Conservation (phyloP, 2,329 filamentous ascomycete species). For the Pseudogymnoascus sp. region DNA sequence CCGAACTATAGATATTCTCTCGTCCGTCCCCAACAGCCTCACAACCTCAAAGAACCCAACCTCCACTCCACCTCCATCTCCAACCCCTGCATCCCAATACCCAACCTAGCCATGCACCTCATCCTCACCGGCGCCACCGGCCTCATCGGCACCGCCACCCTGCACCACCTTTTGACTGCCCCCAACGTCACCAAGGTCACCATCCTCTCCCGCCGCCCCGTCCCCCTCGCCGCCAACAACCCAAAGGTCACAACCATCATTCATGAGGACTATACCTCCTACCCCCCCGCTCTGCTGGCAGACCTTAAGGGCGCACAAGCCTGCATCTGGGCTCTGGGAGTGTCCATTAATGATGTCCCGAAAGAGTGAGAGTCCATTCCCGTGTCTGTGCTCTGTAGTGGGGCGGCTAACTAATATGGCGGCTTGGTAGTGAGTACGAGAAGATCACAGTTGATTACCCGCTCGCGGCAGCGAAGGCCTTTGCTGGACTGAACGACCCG, state of each 20-base stretch:
- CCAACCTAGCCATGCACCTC: constrained; percentile 42
- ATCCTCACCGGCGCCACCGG: constrained; percentile 63
- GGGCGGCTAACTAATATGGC: background rate
- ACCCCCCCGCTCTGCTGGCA: constrained; percentile 46
- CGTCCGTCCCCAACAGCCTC: background rate
- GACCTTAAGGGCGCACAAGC: constrained; percentile 56
- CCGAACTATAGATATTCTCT: background rate
- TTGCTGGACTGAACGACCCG: constrained; percentile 40
- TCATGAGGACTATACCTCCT: constrained; percentile 57
- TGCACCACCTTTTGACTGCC: constrained; percentile 52
- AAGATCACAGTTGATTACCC: constrained; percentile 61
- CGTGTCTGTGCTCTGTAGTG: background rate
- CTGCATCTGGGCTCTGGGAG: constrained; percentile 67
- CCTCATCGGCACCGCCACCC: constrained; percentile 51
- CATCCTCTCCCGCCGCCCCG: constrained; percentile 56
- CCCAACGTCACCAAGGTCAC: constrained; percentile 51
- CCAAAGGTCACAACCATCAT: constrained; percentile 56
- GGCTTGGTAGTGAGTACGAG: constrained; percentile 45
- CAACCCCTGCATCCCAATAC: background rate
- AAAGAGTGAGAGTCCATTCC: constrained; percentile 40
- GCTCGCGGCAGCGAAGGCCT: constrained; percentile 53
- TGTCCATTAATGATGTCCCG: constrained; percentile 49
- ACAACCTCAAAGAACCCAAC: background rate
- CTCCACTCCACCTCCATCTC: background rate
- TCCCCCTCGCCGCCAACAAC: constrained; percentile 53